A percentile compares a stretch with the other conserved stretches of the same genome.
Conservation (phyloP, 257 asterid genomes). For the Solanum medicagineum region DNA sequence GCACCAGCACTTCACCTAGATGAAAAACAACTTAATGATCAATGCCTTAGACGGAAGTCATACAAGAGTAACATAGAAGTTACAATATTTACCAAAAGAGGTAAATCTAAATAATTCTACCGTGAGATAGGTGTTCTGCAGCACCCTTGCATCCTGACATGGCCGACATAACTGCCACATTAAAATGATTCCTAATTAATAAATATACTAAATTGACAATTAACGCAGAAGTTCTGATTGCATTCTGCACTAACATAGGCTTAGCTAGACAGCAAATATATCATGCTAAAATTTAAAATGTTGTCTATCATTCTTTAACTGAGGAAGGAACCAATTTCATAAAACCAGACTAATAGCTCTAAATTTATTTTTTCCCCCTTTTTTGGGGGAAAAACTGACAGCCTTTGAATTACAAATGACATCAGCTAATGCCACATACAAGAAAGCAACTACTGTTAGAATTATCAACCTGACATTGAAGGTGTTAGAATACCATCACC, state of each 20-base stretch:
- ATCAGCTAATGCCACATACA: background rate
- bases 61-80: background rate
- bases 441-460: constrained; percentile 1
- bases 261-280: background rate
- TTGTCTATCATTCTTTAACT: background rate
- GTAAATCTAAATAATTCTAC: constrained; percentile 17
- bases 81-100: background rate
- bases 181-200: background rate
- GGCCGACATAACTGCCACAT: constrained; percentile 42
- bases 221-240: background rate
- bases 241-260: background rate
- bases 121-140: constrained; percentile 14
- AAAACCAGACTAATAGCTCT: background rate
- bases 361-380: background rate
- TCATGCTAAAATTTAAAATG: background rate
- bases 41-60: background rate
- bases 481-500: constrained; percentile 85
- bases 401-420: background rate
- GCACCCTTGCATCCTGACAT: constrained; percentile 44
- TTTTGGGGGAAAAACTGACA: background rate
- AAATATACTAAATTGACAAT: background rate
- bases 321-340: background rate
- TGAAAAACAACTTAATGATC: background rate
- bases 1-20: background rate
- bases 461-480: constrained; percentile 55